Base-by-base conservation (phyloP, 352 stramenopile genomes). In the Thraustochytrium sp. region DNA sequence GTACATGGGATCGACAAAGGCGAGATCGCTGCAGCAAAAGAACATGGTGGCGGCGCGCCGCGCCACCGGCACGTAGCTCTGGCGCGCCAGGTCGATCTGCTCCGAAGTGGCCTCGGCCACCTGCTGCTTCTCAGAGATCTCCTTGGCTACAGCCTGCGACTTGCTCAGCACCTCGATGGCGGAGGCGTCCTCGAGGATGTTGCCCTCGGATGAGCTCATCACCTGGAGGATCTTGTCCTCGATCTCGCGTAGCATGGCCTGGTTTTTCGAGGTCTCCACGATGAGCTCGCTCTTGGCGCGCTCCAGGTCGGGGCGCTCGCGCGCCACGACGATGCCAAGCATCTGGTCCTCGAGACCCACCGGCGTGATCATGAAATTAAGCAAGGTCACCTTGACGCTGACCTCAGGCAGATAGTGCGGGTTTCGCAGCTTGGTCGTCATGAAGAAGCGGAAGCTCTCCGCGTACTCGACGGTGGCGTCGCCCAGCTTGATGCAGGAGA, bases 1-100 rank as follows among this genome's bases (percentile, higher is more conserved):
- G 87, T 98, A 98, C 94, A 98, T 98, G 2, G 95, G 95, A 65
- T 98, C 95, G n/a, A 98, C 94, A n/a, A 93, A 90, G 11, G 89
- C 92, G 26, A 98, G 86, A 51, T 98, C 93, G 0, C 93, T 91
- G 62, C 98, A 97, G 49, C 92, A 95, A 18, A 80, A 68, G 49
- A 82, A 64, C 31, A 73, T 62, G 11, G 42, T 42, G 5, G 73
- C 78, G 49, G 37, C 88, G 86, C 11, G 94, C 82, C 48, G 91
- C 91, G 62, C 92, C 88, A 97, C 92, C 0, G 93, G 92, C 48
- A 92, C 92, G 87, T 97, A 98, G 3, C 89, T 89, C 77, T 93
- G 84, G 16, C 93, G 90, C 31, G 96, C 93, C 1, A 82, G 62
- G 73, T 97, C 93, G 72, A 97, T 98, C 85, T 95, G 93, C 37